Conservation (phyloP, 1,139 yeast species). For the Nematodospora anomalae region DNA sequence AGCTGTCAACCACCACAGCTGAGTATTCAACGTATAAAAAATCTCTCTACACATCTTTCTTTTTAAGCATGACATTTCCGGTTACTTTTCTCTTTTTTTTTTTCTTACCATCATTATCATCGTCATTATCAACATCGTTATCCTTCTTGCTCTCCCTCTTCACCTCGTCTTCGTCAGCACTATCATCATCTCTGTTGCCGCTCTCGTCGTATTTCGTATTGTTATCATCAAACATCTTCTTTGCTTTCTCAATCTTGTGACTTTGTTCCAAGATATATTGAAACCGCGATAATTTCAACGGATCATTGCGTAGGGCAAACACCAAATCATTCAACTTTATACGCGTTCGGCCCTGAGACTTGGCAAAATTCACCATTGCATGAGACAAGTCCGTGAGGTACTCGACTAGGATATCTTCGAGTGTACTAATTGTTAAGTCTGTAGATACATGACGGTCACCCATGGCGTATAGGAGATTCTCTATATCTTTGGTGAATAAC, state of each 20-base stretch:
- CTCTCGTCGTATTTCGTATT: constrained; percentile 16
- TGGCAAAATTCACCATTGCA: constrained; percentile 24
- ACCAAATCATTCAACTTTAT: constrained; percentile 86
- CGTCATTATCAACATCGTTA: constrained; percentile 7
- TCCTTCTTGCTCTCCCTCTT: constrained; percentile 7
- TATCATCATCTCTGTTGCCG: constrained; percentile 15
- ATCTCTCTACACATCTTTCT: constrained; percentile 2
- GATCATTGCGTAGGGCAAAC: constrained; percentile 80
- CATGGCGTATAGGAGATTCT: constrained; percentile 74
- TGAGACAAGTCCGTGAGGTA: constrained; percentile 62
- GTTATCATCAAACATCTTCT: constrained; percentile 61
- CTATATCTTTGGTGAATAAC: constrained; percentile 64
- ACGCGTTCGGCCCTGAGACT: constrained; percentile 57
- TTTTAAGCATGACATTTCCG: constrained; percentile 16
- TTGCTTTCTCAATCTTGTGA: constrained; percentile 73
- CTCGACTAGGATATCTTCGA: constrained; percentile 82
- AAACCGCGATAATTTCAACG: constrained; percentile 79
- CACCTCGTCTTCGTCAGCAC: constrained; percentile 11
- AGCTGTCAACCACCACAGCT: too few species aligned
- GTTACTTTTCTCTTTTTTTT: constrained; percentile 16
- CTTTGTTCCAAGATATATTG: constrained; percentile 76
- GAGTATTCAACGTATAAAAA: too few species aligned
- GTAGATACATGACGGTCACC: constrained; percentile 84
- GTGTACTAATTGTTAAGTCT: constrained; percentile 71
- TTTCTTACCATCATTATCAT: constrained; percentile 1